phyloP scores from a whole-genome alignment of 2,329 filamentous ascomycete genomes.

The Colletotrichum spaethianum region DNA sequence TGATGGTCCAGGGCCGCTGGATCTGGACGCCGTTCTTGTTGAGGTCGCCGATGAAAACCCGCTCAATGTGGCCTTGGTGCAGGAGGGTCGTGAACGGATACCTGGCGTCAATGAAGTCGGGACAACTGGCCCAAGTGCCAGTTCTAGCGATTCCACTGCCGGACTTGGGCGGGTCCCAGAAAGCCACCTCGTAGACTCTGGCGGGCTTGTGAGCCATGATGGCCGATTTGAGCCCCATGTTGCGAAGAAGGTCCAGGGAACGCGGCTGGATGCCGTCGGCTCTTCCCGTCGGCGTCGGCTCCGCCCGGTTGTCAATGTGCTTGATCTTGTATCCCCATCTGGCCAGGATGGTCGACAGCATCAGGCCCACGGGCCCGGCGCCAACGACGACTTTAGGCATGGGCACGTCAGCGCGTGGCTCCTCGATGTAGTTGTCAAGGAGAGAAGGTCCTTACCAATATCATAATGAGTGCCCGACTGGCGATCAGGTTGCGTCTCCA shows the following conservation, averaged over 20 bases:
- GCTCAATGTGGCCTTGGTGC: slow-evolving; percentile 80
- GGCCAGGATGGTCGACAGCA: slow-evolving; percentile 89
- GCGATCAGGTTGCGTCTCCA: slow-evolving; percentile 37
- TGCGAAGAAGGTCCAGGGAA: slow-evolving; percentile 87
- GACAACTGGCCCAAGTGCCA: slow-evolving; percentile 88
- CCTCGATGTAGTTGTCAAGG: neutral
- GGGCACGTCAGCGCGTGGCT: slow-evolving; percentile 42
- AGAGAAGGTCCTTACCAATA: slow-evolving; percentile 54
- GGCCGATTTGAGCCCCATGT: slow-evolving; percentile 89
- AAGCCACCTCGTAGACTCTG: slow-evolving; percentile 84
- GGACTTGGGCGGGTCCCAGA: slow-evolving; percentile 76
- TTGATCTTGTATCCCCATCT: slow-evolving; percentile 96
- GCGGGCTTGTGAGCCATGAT: slow-evolving; percentile 92
- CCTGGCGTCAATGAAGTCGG: slow-evolving; percentile 82
- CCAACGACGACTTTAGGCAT: slow-evolving; percentile 81
- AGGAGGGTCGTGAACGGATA: slow-evolving; percentile 80
- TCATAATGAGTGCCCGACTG: slow-evolving; percentile 54
- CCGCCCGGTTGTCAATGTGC: slow-evolving; percentile 91
- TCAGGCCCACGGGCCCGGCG: slow-evolving; percentile 89
- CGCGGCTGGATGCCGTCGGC: slow-evolving; percentile 94
- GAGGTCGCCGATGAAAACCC: slow-evolving; percentile 77
- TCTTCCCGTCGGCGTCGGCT: slow-evolving; percentile 87
- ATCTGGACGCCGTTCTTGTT: slow-evolving; percentile 72
- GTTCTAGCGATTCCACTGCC: slow-evolving; percentile 74
- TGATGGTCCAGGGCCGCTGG: slow-evolving; percentile 76